Percentiles rank a stretch among this genome's conserved stretches.
Evolutionary conservation across 1,284 basidiomycete genomes (phyloP).

Genomic region (Abortiporus biennis): DNA sequence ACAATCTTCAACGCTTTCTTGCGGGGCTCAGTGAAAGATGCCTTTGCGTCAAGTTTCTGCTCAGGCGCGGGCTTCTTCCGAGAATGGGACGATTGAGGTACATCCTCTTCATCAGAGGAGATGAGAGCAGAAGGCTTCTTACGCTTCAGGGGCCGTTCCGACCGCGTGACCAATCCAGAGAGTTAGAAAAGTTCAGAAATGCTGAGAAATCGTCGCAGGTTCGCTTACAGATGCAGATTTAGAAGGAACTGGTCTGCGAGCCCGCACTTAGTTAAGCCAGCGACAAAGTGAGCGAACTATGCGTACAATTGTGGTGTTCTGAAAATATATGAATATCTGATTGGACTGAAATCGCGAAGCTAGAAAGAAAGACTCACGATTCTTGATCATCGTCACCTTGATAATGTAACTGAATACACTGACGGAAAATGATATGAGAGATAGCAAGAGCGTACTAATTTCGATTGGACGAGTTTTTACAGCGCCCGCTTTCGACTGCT

Average conservation of each 20-base stretch:
- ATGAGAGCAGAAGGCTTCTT: conserved; percentile 2
- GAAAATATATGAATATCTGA: neutral
- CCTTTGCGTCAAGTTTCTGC: conserved; percentile 1
- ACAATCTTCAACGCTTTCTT: conserved; percentile 4
- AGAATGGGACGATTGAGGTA: conserved; percentile 4
- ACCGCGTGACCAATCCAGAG: too few species aligned
- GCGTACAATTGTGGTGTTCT: neutral
- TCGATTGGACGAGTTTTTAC: conserved; percentile 9
- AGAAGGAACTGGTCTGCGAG: too few species aligned
- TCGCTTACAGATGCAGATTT: too few species aligned
- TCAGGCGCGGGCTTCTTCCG: conserved; percentile 7
- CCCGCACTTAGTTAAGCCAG: neutral
- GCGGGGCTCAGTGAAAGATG: neutral
- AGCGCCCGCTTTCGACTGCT: conserved; percentile 4
- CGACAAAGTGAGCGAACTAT: neutral
- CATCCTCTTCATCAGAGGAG: conserved; percentile 11
- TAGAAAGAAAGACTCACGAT: neutral
- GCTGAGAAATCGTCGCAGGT: too few species aligned
- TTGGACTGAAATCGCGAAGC: neutral
- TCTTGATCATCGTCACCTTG: conserved; percentile 5
- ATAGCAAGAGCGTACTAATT: conserved; percentile 11
- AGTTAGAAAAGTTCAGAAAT: neutral
- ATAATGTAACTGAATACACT: neutral
- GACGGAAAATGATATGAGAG: neutral
- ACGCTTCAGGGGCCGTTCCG: too few species aligned